Conservation (phyloP, 179 eudicot species). For the Amaranthus tricolor region DNA sequence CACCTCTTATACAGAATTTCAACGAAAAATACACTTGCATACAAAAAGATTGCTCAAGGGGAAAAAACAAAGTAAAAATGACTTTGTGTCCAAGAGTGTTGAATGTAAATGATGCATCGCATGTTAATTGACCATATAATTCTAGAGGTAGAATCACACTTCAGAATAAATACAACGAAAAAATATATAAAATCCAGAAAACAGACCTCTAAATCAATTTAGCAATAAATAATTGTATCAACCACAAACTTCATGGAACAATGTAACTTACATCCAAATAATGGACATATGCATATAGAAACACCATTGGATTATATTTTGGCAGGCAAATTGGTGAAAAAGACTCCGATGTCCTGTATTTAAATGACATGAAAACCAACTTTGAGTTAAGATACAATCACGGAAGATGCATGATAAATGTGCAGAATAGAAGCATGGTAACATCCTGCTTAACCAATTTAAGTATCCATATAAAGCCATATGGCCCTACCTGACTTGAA, state of each 20-base stretch:
- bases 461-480: neutral
- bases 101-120: too few relatives aligned
- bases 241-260: conserved; percentile 13
- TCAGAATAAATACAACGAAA: neutral
- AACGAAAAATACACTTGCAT: neutral
- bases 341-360: conserved; percentile 92
- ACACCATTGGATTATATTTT: conserved; percentile 96
- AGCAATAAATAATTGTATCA: neutral
- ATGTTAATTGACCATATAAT: too few relatives aligned
- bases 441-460: neutral
- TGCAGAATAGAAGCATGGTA: neutral
- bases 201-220: conserved; percentile 4
- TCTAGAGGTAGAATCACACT: neutral
- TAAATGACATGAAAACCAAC: conserved; percentile 26
- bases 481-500: neutral
- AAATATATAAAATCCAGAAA: neutral
- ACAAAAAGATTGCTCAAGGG: neutral
- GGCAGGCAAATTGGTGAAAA: conserved; percentile 99
- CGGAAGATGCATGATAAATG: neutral
- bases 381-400: neutral
- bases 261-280: conserved; percentile 75
- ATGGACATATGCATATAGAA: conserved; percentile 88
- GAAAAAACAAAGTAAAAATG: too few relatives aligned
- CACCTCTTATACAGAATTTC: neutral
- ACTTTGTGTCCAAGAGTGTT: too few relatives aligned